phyloP scores from a whole-genome alignment of 78 protist species.

The Chrysochromulina parva region DNA sequence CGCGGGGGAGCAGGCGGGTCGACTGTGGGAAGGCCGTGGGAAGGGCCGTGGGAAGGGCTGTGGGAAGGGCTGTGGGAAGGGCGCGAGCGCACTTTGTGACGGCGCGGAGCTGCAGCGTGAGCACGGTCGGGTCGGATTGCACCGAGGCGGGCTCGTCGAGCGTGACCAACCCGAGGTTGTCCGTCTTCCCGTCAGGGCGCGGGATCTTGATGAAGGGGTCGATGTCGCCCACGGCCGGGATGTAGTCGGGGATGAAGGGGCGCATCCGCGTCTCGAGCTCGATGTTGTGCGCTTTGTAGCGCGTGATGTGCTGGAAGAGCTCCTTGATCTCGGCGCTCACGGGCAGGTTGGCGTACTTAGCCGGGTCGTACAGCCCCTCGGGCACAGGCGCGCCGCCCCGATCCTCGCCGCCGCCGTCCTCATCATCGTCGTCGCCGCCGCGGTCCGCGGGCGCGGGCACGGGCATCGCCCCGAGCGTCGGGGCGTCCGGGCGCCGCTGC shows the following conservation, averaged over 20 bases:
- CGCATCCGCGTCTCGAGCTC: constrained; percentile 68
- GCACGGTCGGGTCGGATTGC: constrained; percentile 68
- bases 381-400: neutral
- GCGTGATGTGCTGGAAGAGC: constrained; percentile 64
- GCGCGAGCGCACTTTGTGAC: neutral
- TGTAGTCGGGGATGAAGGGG: constrained; percentile 81
- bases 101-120: constrained; percentile 21
- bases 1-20: neutral
- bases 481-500: neutral
- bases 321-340: constrained; percentile 50
- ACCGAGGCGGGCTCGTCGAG: constrained; percentile 76
- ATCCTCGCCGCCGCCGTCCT: neutral
- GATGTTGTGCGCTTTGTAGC: constrained; percentile 51
- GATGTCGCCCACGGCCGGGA: constrained; percentile 69
- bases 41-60: neutral
- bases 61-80: neutral
- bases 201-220: constrained; percentile 49
- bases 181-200: constrained; percentile 63
- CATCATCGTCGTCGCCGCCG: neutral
- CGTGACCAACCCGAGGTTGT: constrained; percentile 62
- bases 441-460: too few relatives aligned
- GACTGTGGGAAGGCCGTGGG: neutral
- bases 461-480: too few relatives aligned
- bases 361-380: constrained; percentile 31
- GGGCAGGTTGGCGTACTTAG: constrained; percentile 8